Percentiles rank a stretch among this genome's conserved stretches.
phyloP scores from a whole-genome alignment of 2,329 filamentous ascomycete species.

The Berkeleyomyces basicola region DNA sequence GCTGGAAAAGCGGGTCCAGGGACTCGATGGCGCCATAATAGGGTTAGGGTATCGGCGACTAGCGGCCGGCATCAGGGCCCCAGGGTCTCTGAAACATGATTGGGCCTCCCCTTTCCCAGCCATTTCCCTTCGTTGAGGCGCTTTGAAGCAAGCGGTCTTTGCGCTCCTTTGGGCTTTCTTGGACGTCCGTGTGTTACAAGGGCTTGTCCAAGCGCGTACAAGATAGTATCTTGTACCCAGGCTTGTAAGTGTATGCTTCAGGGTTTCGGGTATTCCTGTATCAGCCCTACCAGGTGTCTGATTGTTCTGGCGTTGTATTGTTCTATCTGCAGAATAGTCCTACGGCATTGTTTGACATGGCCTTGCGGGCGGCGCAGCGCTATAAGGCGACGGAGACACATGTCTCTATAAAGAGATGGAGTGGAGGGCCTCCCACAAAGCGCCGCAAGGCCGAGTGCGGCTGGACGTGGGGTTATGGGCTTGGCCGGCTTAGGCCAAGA shows the following conservation, averaged over 20 bases:
- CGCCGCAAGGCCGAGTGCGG: neutral
- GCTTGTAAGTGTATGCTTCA: neutral
- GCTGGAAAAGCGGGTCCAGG: neutral
- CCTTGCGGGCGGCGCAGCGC: neutral
- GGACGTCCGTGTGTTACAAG: neutral
- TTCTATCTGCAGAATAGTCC: neutral
- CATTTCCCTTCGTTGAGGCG: neutral
- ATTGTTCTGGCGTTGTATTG: neutral
- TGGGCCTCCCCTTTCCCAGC: neutral
- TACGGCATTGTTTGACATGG: neutral
- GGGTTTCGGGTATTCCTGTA: neutral
- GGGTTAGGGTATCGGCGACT: neutral
- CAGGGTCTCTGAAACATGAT: neutral
- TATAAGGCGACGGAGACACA: neutral
- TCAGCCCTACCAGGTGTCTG: neutral
- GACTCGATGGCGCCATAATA: neutral
- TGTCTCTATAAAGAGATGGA: neutral
- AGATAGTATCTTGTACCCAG: too few relatives aligned
- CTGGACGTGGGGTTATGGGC: neutral
- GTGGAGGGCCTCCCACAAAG: neutral
- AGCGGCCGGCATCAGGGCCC: neutral
- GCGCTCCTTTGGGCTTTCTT: neutral
- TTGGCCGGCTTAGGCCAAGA: neutral
- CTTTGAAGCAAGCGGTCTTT: neutral
- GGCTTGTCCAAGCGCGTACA: neutral